Percentiles rank a stretch among this genome's conserved stretches.
These are phyloP conservation scores for Toxicodendron radicans DNA, from an alignment of 345 rosid species.

Conservation along the genomic window DNA sequence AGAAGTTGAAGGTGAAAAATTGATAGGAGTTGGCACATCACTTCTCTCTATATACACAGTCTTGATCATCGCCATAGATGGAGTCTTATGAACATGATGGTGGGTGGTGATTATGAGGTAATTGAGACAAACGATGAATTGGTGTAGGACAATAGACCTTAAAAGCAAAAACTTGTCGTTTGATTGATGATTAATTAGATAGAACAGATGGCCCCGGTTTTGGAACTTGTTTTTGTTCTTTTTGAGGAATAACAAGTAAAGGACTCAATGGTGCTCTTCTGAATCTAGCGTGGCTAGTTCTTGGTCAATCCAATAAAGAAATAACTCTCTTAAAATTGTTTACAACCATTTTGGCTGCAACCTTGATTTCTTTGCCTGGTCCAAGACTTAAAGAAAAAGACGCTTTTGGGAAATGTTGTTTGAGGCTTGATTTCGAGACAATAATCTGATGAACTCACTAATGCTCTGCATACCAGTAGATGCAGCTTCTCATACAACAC, in stretches of 20 bases:
- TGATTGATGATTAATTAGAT: slow-evolving; percentile 11
- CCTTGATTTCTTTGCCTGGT: slow-evolving; percentile 43
- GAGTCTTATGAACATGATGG: slow-evolving; percentile 21
- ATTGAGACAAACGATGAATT: slow-evolving; percentile 66
- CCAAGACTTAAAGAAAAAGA: slow-evolving; percentile 24
- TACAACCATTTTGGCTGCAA: slow-evolving; percentile 72
- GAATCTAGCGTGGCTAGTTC: slow-evolving; percentile 92
- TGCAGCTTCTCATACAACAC: slow-evolving; percentile 65
- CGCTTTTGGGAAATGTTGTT: slow-evolving; percentile 11
- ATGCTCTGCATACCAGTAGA: slow-evolving; percentile 80
- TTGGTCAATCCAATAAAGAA: slow-evolving; percentile 61
- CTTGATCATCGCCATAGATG: slow-evolving; percentile 25
- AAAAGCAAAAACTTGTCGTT: slow-evolving; percentile 56
- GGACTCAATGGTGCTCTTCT: slow-evolving; percentile 47
- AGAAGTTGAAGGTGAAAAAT: slow-evolving; percentile 62
- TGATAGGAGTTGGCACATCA: slow-evolving; percentile 45
- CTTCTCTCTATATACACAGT: slow-evolving; percentile 38
- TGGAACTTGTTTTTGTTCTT: slow-evolving; percentile 18
- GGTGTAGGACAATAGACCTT: slow-evolving; percentile 70
- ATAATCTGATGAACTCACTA: slow-evolving; percentile 60
- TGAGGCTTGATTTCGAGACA: slow-evolving; percentile 42
- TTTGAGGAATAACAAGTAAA: background rate
- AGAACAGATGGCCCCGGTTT: slow-evolving; percentile 21
- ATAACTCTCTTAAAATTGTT: slow-evolving; percentile 73
- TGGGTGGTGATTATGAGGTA: slow-evolving; percentile 47